Conservation (phyloP, 2,329 filamentous ascomycete genomes). For the Parastagonospora avenae region DNA sequence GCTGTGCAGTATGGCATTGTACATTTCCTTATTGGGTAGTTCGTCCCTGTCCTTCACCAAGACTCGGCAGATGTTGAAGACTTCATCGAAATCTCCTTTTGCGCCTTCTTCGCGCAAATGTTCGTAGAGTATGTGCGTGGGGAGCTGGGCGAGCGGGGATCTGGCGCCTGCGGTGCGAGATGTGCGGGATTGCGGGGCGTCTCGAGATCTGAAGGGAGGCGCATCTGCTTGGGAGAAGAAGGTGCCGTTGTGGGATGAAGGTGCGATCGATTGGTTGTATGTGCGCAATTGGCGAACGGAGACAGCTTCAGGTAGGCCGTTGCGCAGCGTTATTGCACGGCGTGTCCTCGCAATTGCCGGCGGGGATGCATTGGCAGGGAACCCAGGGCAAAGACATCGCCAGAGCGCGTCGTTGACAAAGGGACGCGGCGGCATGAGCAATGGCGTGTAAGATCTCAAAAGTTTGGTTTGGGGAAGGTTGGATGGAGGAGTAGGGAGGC, state of each 20-base stretch:
- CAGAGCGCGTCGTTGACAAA: conserved; percentile 43
- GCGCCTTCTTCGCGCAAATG: conserved; percentile 33
- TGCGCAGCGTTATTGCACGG: conserved; percentile 2
- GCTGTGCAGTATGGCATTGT: conserved; percentile 74
- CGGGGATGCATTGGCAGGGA: conserved; percentile 10
- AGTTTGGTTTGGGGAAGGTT: conserved; percentile 6
- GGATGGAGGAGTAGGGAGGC: too few species aligned
- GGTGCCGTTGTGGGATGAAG: conserved; percentile 5
- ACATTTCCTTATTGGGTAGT: conserved; percentile 64
- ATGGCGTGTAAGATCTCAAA: neutral
- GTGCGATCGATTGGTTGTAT: conserved; percentile 13
- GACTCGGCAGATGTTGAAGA: conserved; percentile 58
- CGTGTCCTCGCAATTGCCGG: neutral
- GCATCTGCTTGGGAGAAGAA: conserved; percentile 5
- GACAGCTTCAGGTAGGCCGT: neutral
- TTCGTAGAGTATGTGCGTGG: conserved; percentile 38
- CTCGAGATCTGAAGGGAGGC: conserved; percentile 8
- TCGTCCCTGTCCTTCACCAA: conserved; percentile 63
- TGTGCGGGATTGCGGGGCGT: neutral
- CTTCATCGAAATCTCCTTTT: conserved; percentile 29
- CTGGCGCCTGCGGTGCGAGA: conserved; percentile 3
- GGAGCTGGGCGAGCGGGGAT: conserved; percentile 26
- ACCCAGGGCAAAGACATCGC: conserved; percentile 42
- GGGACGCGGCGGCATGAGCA: conserved; percentile 37
- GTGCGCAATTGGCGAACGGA: conserved; percentile 9